Conservation (phyloP, 2,329 filamentous ascomycete genomes). For the Fusarium sacchari region DNA sequence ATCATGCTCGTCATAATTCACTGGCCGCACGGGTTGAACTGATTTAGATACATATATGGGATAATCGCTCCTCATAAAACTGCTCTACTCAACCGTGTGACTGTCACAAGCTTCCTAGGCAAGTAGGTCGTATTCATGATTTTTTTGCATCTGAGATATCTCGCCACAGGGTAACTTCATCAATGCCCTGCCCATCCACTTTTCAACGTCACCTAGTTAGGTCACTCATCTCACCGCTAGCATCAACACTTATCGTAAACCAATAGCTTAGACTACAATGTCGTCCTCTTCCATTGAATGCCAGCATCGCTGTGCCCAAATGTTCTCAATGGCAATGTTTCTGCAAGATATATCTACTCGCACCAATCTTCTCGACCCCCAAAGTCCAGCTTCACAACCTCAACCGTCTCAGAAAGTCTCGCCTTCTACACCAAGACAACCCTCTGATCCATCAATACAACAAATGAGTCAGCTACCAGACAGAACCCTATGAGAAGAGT, state of each 20-base stretch:
- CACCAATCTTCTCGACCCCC: constrained; percentile 39
- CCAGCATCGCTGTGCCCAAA: constrained; percentile 46
- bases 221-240: constrained; percentile 25
- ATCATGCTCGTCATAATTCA: no score
- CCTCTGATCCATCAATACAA: constrained; percentile 20
- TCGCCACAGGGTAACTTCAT: constrained; percentile 18
- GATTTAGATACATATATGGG: not conserved
- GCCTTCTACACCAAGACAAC: constrained; percentile 6
- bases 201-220: constrained; percentile 11
- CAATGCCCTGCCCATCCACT: constrained; percentile 11
- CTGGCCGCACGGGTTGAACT: not conserved
- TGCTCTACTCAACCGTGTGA: not conserved
- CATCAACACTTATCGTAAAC: constrained; percentile 10
- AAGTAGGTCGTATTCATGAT: not conserved
- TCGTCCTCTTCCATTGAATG: constrained; percentile 42
- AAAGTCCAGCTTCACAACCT: not conserved
- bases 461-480: constrained; percentile 20
- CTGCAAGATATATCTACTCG: constrained; percentile 48
- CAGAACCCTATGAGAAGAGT: constrained; percentile 10
- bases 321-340: constrained; percentile 51
- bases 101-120: not conserved
- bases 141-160: constrained; percentile 52
- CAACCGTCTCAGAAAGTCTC: not conserved
- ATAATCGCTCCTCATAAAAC: no score
- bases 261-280: constrained; percentile 11